These are phyloP conservation scores for Globisporangium splendens DNA, from an alignment of 352 stramenopile species.

Conservation along the genomic window DNA sequence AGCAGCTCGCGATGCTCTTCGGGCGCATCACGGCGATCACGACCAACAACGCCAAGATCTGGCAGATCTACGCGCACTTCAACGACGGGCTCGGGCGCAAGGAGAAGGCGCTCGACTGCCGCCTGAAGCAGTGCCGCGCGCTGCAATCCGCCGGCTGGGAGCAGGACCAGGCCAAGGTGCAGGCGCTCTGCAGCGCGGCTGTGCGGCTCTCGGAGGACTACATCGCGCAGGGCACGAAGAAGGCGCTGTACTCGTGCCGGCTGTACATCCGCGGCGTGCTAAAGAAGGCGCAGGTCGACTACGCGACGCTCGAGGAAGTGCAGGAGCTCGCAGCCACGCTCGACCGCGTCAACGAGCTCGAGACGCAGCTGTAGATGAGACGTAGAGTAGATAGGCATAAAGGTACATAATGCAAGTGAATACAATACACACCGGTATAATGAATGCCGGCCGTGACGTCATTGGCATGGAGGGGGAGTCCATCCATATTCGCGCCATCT, in stretches of 20 bases:
- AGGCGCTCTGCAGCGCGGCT: constrained; percentile 55
- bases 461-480: too few relatives aligned
- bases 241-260: constrained; percentile 69
- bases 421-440: too few relatives aligned
- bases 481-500: constrained; percentile 7
- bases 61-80: constrained; percentile 81
- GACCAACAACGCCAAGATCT: constrained; percentile 77
- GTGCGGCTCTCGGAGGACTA: constrained; percentile 62
- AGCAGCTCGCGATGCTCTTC: constrained; percentile 75
- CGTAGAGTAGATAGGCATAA: background rate
- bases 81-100: constrained; percentile 59
- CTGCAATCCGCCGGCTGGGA: constrained; percentile 74
- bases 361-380: constrained; percentile 34
- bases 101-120: constrained; percentile 76
- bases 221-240: constrained; percentile 67
- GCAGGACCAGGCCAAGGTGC: constrained; percentile 44
- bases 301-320: constrained; percentile 43
- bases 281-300: constrained; percentile 78
- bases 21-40: constrained; percentile 72
- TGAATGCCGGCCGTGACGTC: too few relatives aligned
- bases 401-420: background rate
- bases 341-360: constrained; percentile 46
- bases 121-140: constrained; percentile 72
- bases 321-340: constrained; percentile 41
- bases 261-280: constrained; percentile 74